These are phyloP conservation scores for Mortierella sp. DNA, from an alignment of 371 early-diverging fungal genomes.

Conservation along the genomic window DNA sequence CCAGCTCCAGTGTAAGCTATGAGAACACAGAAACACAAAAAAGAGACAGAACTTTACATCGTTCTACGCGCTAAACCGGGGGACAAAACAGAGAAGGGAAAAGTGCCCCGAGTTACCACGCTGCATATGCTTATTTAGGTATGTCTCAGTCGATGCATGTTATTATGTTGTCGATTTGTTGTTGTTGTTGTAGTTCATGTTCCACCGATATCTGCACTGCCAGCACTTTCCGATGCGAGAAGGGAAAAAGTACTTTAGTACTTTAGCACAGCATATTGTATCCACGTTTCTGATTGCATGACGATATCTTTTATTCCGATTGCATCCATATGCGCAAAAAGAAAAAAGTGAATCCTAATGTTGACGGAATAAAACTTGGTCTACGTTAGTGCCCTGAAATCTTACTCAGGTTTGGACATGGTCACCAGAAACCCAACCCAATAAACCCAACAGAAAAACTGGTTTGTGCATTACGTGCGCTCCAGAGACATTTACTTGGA, in stretches of 20 bases:
- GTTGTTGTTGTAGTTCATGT: constrained; percentile 8
- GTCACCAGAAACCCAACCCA: no score
- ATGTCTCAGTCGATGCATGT: neutral
- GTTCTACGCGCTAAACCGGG: neutral
- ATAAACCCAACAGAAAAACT: no score
- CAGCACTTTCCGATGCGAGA: neutral
- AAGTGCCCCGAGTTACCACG: neutral
- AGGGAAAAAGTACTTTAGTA: neutral
- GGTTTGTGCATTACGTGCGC: no score
- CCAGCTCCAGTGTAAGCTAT: no score
- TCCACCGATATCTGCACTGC: neutral
- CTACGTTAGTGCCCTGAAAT: no score
- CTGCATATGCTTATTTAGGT: neutral
- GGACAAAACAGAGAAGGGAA: neutral
- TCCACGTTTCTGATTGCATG: neutral
- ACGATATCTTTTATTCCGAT: neutral
- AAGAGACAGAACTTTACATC: neutral
- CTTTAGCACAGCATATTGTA: no score
- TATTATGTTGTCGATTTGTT: constrained; percentile 3
- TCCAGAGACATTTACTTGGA: no score
- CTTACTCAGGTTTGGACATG: no score
- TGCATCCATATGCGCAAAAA: no score
- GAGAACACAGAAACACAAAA: no score
- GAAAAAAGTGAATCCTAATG: no score
- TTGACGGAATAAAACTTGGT: no score